Percentiles rank a stretch among this genome's conserved stretches.
These are phyloP conservation scores for Chlorella vulgaris DNA, from an alignment of 139 green algal species.

Conservation along the genomic window DNA sequence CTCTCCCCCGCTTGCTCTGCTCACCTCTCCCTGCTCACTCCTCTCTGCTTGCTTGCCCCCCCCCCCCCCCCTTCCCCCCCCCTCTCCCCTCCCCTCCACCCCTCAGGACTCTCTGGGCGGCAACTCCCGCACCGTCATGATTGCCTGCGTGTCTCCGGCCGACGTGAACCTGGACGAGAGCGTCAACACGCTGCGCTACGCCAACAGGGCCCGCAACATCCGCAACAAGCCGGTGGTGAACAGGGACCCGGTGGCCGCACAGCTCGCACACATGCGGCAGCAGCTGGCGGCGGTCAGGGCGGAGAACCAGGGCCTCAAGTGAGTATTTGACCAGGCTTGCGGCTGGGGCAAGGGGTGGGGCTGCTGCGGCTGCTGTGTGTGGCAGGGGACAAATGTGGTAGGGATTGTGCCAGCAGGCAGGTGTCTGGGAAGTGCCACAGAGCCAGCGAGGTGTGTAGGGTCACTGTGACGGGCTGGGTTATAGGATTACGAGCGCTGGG, in stretches of 20 bases:
- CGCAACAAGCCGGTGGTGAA: slow-evolving; percentile 96
- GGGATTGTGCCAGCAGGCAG: background rate
- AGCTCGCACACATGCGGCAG: slow-evolving; percentile 77
- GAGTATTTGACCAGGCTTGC: background rate
- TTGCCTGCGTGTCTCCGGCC: slow-evolving; percentile 91
- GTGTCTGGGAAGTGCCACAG: background rate
- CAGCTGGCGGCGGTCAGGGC: slow-evolving; percentile 66
- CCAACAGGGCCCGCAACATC: slow-evolving; percentile 89
- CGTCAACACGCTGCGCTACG: slow-evolving; percentile 62
- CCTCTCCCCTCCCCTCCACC: background rate
- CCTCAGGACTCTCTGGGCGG: slow-evolving; percentile 94
- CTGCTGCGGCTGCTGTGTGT: too few relatives aligned
- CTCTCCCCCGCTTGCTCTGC: too few relatives aligned
- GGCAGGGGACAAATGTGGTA: background rate
- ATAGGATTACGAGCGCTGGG: too few relatives aligned
- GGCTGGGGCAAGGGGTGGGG: too few relatives aligned
- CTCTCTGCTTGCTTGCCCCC: background rate
- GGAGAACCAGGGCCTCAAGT: slow-evolving; percentile 59
- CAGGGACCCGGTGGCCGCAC: slow-evolving; percentile 79
- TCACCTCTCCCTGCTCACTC: too few relatives aligned
- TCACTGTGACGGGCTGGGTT: too few relatives aligned
- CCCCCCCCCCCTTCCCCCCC: background rate
- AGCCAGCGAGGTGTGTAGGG: too few relatives aligned
- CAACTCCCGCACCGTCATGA: slow-evolving; percentile 95
- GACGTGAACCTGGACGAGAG: slow-evolving; percentile 81